Evolutionary conservation across 83 land plant genomes (phyloP).

Genomic region (Larix sibirica): DNA sequence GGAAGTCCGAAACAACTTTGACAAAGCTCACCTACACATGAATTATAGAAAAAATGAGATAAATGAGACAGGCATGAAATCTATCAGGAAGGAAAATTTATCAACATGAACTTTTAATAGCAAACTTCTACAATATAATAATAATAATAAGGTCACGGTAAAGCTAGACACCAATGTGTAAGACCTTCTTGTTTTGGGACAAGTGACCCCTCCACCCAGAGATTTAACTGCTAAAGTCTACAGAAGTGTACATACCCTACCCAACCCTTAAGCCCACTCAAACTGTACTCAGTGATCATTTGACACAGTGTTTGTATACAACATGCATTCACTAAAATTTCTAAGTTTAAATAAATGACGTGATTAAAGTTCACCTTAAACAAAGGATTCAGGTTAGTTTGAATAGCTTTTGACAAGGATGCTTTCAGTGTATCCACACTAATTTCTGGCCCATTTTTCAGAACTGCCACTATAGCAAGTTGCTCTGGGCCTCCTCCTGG

Average conservation of each 20-base stretch:
- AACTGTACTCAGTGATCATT: background rate
- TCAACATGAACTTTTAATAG: background rate
- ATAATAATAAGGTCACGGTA: background rate
- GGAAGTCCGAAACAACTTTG: constrained; percentile 64
- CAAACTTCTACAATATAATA: background rate
- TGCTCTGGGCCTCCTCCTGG: constrained; percentile 82
- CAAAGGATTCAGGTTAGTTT: constrained; percentile 73
- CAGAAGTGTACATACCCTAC: no score
- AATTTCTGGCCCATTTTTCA: constrained; percentile 37
- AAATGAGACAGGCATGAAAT: background rate
- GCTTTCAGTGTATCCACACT: constrained; percentile 32
- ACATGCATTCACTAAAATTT: background rate
- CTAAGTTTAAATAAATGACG: constrained; percentile 1
- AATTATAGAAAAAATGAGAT: background rate
- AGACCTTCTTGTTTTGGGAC: no score
- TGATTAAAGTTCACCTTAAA: constrained; percentile 66
- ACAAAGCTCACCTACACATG: constrained; percentile 66
- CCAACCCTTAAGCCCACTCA: background rate
- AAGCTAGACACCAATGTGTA: no score
- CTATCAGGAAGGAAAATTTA: background rate
- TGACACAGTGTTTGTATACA: background rate
- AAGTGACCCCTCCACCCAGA: no score
- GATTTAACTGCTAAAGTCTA: no score
- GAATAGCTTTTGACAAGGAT: constrained; percentile 59
- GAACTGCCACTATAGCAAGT: constrained; percentile 72